Conservation (phyloP, 129 eudicot species). For the Flaveria robusta region DNA sequence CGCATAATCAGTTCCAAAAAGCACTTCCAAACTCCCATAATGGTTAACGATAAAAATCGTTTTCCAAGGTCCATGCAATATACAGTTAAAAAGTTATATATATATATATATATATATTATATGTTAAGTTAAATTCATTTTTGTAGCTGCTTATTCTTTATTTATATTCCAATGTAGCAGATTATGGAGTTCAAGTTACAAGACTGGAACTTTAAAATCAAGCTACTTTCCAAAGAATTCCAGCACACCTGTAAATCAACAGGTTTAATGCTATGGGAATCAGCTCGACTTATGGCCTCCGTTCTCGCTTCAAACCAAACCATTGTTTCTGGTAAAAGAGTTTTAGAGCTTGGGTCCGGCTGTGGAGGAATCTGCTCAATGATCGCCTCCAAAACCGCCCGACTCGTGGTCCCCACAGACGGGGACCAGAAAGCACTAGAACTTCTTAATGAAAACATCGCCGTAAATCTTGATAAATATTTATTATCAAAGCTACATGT, state of each 20-base stretch:
- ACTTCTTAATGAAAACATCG: slow-evolving; percentile 55
- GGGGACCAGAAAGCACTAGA: slow-evolving; percentile 74
- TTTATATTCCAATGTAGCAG: slow-evolving; percentile 34
- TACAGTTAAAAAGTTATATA: not conserved
- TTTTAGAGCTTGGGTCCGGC: slow-evolving; percentile 80
- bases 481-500: slow-evolving; percentile 36
- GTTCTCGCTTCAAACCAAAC: slow-evolving; percentile 73
- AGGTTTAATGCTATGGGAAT: slow-evolving; percentile 96
- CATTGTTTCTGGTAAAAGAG: slow-evolving; percentile 58
- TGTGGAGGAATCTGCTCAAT: slow-evolving; percentile 82
- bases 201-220: slow-evolving; percentile 72
- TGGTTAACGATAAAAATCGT: not conserved
- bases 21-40: not conserved
- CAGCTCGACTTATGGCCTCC: slow-evolving; percentile 89
- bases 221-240: slow-evolving; percentile 70
- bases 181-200: slow-evolving; percentile 46
- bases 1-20: not conserved
- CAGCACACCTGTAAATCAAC: slow-evolving; percentile 97
- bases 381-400: slow-evolving; percentile 66
- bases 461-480: slow-evolving; percentile 55
- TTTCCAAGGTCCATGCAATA: not conserved
- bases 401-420: slow-evolving; percentile 81
- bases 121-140: not conserved
- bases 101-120: not conserved
- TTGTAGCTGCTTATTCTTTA: slow-evolving; percentile 1